Evolutionary conservation across 495 filamentous ascomycete species (phyloP).

Genomic region (Penicillium lagena): DNA sequence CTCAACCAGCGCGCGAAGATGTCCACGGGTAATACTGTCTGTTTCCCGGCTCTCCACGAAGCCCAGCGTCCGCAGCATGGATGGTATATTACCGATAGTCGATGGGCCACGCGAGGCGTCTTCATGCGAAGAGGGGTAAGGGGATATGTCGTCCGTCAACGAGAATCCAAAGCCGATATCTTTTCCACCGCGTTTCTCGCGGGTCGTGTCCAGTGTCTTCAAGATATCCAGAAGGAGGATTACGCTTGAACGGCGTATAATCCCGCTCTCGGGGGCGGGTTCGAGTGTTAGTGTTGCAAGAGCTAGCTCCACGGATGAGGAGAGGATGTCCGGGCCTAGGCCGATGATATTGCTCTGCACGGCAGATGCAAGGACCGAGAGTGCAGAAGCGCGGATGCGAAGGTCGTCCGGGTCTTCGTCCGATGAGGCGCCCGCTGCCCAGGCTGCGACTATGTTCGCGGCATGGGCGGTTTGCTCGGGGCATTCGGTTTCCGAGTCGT

Average conservation of each 20-base stretch:
- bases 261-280: slow-evolving; percentile 53
- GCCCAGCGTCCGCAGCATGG: slow-evolving; percentile 54
- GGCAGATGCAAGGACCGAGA: slow-evolving; percentile 62
- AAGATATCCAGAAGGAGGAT: slow-evolving; percentile 63
- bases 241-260: slow-evolving; percentile 67
- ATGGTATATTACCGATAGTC: slow-evolving; percentile 47
- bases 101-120: slow-evolving; percentile 6
- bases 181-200: slow-evolving; percentile 35
- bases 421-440: slow-evolving; percentile 57
- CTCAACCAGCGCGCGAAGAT: slow-evolving; percentile 65
- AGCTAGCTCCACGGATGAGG: slow-evolving; percentile 58
- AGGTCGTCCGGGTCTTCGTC: slow-evolving; percentile 61
- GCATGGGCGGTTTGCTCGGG: slow-evolving; percentile 48
- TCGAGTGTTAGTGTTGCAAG: slow-evolving; percentile 64
- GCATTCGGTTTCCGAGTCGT: slow-evolving; percentile 35
- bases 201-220: slow-evolving; percentile 53
- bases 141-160: slow-evolving; percentile 19
- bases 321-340: slow-evolving; percentile 47
- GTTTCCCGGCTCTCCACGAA: slow-evolving; percentile 64
- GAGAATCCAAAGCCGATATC: slow-evolving; percentile 58
- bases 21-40: slow-evolving; percentile 67
- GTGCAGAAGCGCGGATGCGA: slow-evolving; percentile 67
- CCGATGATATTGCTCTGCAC: slow-evolving; percentile 62
- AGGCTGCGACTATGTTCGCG: slow-evolving; percentile 62
- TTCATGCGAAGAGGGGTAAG: background rate